Evolutionary conservation across 2,329 filamentous ascomycete genomes (phyloP), one percentile per base, ranked within the genome.

Genomic region (Xylariomycetidae sp.): DNA sequence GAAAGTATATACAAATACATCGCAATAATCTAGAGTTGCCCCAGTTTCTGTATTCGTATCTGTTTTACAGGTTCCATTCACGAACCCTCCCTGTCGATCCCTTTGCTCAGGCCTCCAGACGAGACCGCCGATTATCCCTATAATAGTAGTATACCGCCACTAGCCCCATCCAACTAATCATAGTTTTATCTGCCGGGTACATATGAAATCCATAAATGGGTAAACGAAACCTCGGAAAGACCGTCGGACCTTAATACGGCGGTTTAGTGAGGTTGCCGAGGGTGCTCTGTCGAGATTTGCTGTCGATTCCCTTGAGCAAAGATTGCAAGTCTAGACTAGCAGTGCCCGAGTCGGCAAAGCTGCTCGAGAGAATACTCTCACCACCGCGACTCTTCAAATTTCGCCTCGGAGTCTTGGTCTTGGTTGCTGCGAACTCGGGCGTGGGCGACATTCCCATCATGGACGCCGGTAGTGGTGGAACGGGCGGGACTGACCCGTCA

Each of bases 391-490:
- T 57, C 40, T 42, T 52, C 27, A 48, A 7, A 19, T 38, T 51
- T 26, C 53, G 49, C 34, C 40, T 54, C 3, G 45, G 31, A 14
- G 40, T 30, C 44, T 57, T 66, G 9, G 28, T n/a, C n/a, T 23
- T 23, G 8, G 20, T n/a, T 8, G 20, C 11, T n/a, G 20, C 44
- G n/a, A 30, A 35, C 18, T 44, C 41, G 11, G 38, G 39, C 14
- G 46, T 38, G 22, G 40, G 37, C 12, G 45, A 41, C 31, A 43
- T 50, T 11, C 49, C 53, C 9, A 42, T 33, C 15, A 55, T 44
- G 2, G 50, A 49, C 3, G 45, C 55, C 13, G 73, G 74, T 41
- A 79, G 53, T 2, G 72, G 72, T 5, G 74, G 74, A 10, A 79
- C 74, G 0, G 74, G 74, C 4, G 74, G 74, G 6, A 77, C 70